Base-by-base conservation (phyloP, 306 rosid species). In the Cucumis melo region DNA sequence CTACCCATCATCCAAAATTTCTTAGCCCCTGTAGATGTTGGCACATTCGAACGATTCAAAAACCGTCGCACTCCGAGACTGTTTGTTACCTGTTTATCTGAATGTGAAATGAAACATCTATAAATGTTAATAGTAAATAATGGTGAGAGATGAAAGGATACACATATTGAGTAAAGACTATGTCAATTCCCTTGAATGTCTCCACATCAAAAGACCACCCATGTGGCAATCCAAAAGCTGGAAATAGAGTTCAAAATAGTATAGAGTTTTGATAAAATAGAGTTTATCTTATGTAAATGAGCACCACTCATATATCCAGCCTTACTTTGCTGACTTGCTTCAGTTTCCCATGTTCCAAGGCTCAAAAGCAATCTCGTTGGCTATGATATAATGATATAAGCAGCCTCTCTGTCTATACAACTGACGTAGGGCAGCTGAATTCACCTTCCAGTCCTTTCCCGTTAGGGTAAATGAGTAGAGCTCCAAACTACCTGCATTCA, bases 121-220 rank as follows among this genome's bases (percentile, higher is more conserved):
- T 53, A 73, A 53, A 73, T 53, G 77, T 73, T 23, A 32, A 73
- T 73, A 73, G 77, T 73, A 73, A 29, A 72, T 53, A 29, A 53
- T 73, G 61, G 12, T 32, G 32, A 17, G 61, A 53, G 29, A 29
- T 1, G 62, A 32, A 21, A 73, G 27, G 42, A 42, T 58, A 24
- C 39, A 59, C 38, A 57, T 53, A 13, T 57, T 57, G 78, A 58
- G 78, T 42, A 36, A 56, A 58, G 66, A 54, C 12, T 74, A 36
- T 74, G 53, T 42, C 78, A 76, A 27, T 39, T 76, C 57, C 71
- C 50, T 73, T 57, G 24, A 48, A 61, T 76, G 79, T 42, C 79
- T 59, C 70, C 58, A 42, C 57, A 76, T 59, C 36, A 59, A 76
- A n/a, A 58, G 68, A 75, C 78, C 78, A 75, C 68, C 78, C 78